A percentile compares a stretch with the other conserved stretches of the same genome.
Evolutionary conservation across 345 rosid genomes (phyloP).

Genomic region (Populus simonii): DNA sequence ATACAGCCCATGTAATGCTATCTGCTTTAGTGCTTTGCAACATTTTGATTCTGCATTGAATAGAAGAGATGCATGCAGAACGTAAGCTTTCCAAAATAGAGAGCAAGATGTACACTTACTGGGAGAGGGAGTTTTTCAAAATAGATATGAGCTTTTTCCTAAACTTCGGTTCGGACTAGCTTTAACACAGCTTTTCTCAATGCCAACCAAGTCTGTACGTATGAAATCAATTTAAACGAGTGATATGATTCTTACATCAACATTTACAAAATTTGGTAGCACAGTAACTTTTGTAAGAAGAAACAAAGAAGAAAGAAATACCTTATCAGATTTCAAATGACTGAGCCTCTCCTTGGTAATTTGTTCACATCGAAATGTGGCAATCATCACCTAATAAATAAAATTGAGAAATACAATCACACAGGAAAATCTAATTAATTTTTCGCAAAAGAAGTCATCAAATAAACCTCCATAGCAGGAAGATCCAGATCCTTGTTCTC

Average conservation of each 20-base stretch:
- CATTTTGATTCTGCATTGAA: no score
- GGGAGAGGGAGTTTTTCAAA: constrained; percentile 25
- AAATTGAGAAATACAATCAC: background rate
- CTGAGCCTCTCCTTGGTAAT: constrained; percentile 30
- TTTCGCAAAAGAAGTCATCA: background rate
- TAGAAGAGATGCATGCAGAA: no score
- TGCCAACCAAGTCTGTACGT: constrained; percentile 35
- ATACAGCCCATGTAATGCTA: no score
- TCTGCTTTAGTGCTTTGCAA: no score
- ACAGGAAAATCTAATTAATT: no score
- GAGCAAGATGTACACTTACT: no score
- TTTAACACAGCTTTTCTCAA: constrained; percentile 32
- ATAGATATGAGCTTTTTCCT: constrained; percentile 29
- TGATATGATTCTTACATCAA: background rate
- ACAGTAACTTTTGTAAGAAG: background rate
- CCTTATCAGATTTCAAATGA: constrained; percentile 23
- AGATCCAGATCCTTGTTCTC: constrained; percentile 39
- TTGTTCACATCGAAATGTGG: constrained; percentile 39
- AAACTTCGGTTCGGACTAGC: constrained; percentile 29
- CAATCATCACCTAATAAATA: constrained; percentile 35
- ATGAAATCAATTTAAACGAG: background rate
- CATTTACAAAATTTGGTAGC: no score
- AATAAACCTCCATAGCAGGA: constrained; percentile 34
- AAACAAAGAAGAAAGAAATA: background rate
- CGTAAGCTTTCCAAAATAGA: no score